Evolutionary conservation across 1,284 basidiomycete genomes (phyloP).

Genomic region (Ganoderma sinense): DNA sequence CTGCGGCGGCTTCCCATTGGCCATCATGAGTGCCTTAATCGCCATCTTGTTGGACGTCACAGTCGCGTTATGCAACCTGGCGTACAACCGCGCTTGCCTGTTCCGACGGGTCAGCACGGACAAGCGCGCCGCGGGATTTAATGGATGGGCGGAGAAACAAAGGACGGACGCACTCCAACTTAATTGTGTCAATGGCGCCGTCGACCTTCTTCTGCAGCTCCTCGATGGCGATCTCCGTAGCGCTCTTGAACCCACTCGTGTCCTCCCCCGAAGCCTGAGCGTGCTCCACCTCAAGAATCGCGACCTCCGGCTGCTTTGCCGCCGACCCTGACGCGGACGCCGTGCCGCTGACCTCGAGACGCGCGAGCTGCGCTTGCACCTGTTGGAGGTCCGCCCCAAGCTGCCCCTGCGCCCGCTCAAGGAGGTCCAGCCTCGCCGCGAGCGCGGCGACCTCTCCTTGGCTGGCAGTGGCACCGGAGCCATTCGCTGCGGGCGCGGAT

Average conservation of each 20-base stretch:
- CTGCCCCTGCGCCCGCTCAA: conserved; percentile 41
- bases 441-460: conserved; percentile 29
- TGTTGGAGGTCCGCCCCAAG: conserved; percentile 38
- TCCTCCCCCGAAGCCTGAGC: conserved; percentile 15
- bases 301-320: conserved; percentile 23
- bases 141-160: background rate
- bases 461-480: background rate
- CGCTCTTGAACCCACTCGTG: conserved; percentile 24
- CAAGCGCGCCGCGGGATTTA: background rate
- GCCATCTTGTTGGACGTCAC: conserved; percentile 41
- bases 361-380: conserved; percentile 36
- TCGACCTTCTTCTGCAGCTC: conserved; percentile 44
- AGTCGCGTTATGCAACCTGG: conserved; percentile 44
- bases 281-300: conserved; percentile 21
- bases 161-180: conserved; percentile 42
- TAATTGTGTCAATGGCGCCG: conserved; percentile 40
- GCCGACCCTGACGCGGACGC: background rate
- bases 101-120: background rate
- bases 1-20: conserved; percentile 43
- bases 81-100: conserved; percentile 47
- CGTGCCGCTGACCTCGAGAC: conserved; percentile 8
- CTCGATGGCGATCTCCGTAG: conserved; percentile 33
- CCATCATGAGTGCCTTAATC: conserved; percentile 42
- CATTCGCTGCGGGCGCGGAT: conserved; percentile 13
- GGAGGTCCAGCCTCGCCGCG: conserved; percentile 36